A percentile compares a stretch with the other conserved stretches of the same genome.
phyloP scores from a whole-genome alignment of 257 asterid species.

The Lycium barbarum region DNA sequence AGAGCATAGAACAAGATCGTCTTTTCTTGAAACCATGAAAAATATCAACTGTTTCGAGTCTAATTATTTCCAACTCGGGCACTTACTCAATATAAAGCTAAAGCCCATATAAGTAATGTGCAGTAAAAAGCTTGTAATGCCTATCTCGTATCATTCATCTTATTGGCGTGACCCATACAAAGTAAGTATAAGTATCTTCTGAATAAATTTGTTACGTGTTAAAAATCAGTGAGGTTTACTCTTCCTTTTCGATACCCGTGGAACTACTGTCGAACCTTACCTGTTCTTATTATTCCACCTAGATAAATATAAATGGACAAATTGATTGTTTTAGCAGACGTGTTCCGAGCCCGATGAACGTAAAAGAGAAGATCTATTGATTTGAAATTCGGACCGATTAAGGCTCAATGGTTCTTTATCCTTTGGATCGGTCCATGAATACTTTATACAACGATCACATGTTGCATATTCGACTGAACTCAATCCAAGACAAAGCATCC shows the following conservation, averaged over 20 bases:
- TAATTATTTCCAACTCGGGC: conserved; percentile 8
- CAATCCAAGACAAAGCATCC: background rate
- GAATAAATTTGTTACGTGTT: background rate
- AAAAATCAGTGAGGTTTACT: too few relatives aligned
- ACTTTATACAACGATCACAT: background rate
- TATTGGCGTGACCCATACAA: background rate
- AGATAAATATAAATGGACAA: too few relatives aligned
- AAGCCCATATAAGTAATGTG: background rate
- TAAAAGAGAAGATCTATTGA: background rate
- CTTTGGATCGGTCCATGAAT: background rate
- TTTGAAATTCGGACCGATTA: too few relatives aligned
- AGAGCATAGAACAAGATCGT: background rate
- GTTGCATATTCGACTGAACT: background rate
- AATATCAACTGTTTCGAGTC: background rate
- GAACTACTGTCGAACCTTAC: too few relatives aligned
- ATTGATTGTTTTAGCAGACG: background rate
- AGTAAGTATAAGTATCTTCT: background rate
- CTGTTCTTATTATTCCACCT: too few relatives aligned
- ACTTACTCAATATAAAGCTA: background rate
- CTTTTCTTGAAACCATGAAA: background rate
- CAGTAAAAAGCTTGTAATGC: background rate
- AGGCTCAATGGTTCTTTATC: too few relatives aligned
- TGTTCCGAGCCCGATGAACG: background rate
- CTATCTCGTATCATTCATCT: background rate
- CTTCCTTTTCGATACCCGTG: too few relatives aligned